These are phyloP conservation scores for Wilcoxina mikolae DNA, from an alignment of 495 filamentous ascomycete genomes.

Conservation along the genomic window DNA sequence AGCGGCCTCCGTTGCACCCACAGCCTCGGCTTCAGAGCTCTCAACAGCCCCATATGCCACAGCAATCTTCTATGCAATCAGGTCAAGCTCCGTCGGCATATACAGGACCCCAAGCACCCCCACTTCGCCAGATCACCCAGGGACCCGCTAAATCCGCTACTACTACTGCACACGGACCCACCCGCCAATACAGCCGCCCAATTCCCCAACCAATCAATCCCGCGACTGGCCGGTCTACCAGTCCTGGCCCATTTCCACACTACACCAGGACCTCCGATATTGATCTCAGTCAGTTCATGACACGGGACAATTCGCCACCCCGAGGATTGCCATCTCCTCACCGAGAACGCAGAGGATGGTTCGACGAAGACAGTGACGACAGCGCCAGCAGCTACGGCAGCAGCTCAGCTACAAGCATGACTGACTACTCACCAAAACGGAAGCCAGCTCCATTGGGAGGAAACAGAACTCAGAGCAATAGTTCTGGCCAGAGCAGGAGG, in stretches of 20 bases:
- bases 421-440: neutral
- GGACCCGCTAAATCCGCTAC: neutral
- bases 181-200: neutral
- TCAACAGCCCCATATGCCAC: neutral
- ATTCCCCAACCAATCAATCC: constrained; percentile 2
- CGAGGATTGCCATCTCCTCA: neutral
- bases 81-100: neutral
- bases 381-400: constrained; percentile 5
- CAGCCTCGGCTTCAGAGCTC: neutral
- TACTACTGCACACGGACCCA: neutral
- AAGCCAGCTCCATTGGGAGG: neutral
- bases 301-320: neutral
- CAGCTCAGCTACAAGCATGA: constrained; percentile 2
- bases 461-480: neutral
- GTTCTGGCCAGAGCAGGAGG: neutral
- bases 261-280: constrained; percentile 5
- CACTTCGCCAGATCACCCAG: constrained; percentile 3
- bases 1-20: neutral
- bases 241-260: neutral
- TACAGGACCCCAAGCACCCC: neutral
- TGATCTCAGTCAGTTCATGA: constrained; percentile 4
- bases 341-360: neutral
- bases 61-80: neutral
- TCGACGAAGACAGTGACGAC: constrained; percentile 5
- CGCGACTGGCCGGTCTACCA: neutral